These are phyloP conservation scores for Talaromyces marneffei DNA, from an alignment of 2,329 filamentous ascomycete species.

Conservation along the genomic window DNA sequence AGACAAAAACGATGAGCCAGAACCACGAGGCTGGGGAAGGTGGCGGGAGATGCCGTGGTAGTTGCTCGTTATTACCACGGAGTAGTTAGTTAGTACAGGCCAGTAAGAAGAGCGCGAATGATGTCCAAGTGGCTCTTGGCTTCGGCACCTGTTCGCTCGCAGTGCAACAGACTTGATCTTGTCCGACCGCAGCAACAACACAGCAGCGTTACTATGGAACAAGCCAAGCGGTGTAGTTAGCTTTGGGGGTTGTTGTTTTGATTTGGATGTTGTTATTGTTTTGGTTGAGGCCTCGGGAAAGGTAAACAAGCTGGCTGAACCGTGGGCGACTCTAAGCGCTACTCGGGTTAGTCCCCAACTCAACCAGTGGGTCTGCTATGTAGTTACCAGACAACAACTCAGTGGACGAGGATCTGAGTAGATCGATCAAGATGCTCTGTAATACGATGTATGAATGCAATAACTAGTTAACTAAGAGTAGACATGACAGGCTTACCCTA, in stretches of 20 bases:
- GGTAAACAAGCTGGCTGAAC: slow-evolving; percentile 16
- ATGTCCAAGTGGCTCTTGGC: not conserved
- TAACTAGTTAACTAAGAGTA: too few species aligned
- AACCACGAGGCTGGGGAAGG: slow-evolving; percentile 14
- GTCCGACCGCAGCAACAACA: not conserved
- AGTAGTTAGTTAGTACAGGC: too few species aligned
- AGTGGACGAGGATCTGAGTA: too few species aligned
- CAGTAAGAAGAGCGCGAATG: not conserved
- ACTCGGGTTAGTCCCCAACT: not conserved
- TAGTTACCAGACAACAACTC: not conserved
- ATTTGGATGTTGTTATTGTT: slow-evolving; percentile 14
- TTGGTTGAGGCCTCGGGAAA: not conserved
- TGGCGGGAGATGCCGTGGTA: slow-evolving; percentile 8
- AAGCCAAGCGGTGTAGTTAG: slow-evolving; percentile 1
- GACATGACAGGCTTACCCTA: too few species aligned
- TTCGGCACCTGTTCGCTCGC: not conserved
- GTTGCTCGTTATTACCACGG: too few species aligned
- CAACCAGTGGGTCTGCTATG: not conserved
- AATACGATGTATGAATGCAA: too few species aligned
- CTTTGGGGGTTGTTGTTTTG: not conserved
- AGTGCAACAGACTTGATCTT: not conserved
- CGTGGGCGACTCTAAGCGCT: slow-evolving; percentile 8
- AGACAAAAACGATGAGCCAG: slow-evolving; percentile 5
- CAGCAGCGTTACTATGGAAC: not conserved
- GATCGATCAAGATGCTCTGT: too few species aligned